These are phyloP conservation scores for Russula abietina DNA, from an alignment of 768 basidiomycete genomes.

Conservation along the genomic window DNA sequence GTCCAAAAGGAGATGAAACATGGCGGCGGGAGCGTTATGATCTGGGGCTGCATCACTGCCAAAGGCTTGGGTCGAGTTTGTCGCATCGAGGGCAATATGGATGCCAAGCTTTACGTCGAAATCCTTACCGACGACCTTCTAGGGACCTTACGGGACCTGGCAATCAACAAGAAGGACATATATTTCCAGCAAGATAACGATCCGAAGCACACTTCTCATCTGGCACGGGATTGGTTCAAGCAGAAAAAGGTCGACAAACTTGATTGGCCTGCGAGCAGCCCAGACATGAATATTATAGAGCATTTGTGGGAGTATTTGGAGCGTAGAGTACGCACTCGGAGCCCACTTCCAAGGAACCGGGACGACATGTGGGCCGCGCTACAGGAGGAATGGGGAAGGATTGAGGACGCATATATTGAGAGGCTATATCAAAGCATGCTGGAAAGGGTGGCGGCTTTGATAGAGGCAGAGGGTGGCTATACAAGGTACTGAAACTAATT, in stretches of 20 bases:
- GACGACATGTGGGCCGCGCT: not conserved
- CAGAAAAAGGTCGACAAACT: not conserved
- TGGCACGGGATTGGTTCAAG: not conserved
- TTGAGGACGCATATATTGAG: not conserved
- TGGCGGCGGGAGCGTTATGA: not conserved
- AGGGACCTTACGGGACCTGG: not conserved
- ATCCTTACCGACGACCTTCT: not conserved
- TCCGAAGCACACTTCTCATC: not conserved
- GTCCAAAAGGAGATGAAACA: not conserved
- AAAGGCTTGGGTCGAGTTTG: not conserved
- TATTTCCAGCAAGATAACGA: not conserved
- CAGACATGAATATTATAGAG: not conserved
- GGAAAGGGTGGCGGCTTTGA: not conserved
- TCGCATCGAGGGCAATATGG: not conserved
- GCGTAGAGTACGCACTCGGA: not conserved
- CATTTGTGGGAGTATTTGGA: not conserved
- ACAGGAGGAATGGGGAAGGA: not conserved
- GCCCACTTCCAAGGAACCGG: not conserved
- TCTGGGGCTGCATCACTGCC: too few relatives aligned
- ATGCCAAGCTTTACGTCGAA: not conserved
- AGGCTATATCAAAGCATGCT: not conserved
- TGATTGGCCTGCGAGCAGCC: not conserved
- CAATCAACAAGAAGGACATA: not conserved
- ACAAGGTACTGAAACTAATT: not conserved
- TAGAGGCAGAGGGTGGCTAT: not conserved